Evolutionary conservation across 495 filamentous ascomycete genomes (phyloP).

Genomic region (Letharia lupina): DNA sequence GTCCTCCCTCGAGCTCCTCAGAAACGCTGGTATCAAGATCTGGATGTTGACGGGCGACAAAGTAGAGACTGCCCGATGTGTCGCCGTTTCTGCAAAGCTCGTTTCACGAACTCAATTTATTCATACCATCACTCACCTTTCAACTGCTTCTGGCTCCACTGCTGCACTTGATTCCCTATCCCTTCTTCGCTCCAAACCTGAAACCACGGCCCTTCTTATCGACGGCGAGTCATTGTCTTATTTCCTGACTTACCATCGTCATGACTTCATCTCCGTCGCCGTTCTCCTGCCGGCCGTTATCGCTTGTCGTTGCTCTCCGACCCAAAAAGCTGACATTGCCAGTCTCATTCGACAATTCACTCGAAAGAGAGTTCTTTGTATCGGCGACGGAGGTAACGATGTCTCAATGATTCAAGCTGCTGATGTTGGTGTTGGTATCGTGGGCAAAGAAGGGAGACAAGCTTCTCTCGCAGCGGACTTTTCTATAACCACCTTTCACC

Average conservation of each 20-base stretch:
- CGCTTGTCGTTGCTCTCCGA: constrained; percentile 93
- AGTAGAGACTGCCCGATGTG: constrained; percentile 93
- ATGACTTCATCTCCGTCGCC: constrained; percentile 79
- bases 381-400: constrained; percentile 97
- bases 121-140: constrained; percentile 77
- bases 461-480: constrained; percentile 94
- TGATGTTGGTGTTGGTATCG: constrained; percentile 95
- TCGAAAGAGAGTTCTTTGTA: constrained; percentile 88
- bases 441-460: constrained; percentile 94
- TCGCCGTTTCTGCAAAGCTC: constrained; percentile 87
- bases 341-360: constrained; percentile 85
- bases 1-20: constrained; percentile 82
- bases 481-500: constrained; percentile 86
- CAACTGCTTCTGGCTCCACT: constrained; percentile 31
- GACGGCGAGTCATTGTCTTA: constrained; percentile 84
- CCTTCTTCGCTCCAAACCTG: constrained; percentile 78
- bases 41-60: constrained; percentile 99
- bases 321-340: constrained; percentile 92
- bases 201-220: constrained; percentile 78
- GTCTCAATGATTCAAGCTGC: constrained; percentile 99
- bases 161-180: constrained; percentile 77
- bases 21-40: constrained; percentile 98
- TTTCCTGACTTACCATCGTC: constrained; percentile 70
- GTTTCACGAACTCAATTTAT: constrained; percentile 95
- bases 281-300: constrained; percentile 86